Evolutionary conservation across 371 early-diverging fungal genomes (phyloP).

Genomic region (Mucor circinelloides): DNA sequence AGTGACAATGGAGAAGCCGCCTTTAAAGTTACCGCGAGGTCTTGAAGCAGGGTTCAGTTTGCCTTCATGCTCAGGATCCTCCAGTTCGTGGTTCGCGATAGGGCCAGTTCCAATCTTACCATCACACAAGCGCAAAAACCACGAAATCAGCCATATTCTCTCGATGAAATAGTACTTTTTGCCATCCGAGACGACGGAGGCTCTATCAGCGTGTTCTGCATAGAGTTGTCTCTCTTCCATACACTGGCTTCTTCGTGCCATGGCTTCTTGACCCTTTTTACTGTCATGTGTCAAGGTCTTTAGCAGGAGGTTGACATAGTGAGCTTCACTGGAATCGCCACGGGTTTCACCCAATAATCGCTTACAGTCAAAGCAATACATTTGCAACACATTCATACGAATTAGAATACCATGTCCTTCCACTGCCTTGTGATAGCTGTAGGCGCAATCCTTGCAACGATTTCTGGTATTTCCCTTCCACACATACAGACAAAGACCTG

Average conservation of each 20-base stretch:
- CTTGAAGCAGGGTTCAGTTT: conserved; percentile 33
- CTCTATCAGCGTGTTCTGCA: conserved; percentile 34
- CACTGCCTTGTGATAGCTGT: conserved; percentile 39
- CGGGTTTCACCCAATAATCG: conserved; percentile 49
- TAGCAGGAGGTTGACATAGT: conserved; percentile 39
- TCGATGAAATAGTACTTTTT: conserved; percentile 43
- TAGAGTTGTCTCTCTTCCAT: conserved; percentile 41
- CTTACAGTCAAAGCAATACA: conserved; percentile 50
- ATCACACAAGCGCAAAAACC: conserved; percentile 53
- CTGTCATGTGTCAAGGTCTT: conserved; percentile 39
- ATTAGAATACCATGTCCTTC: conserved; percentile 48
- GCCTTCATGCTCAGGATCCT: conserved; percentile 27
- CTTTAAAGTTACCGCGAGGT: conserved; percentile 41
- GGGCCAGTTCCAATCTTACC: conserved; percentile 43
- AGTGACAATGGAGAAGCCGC: conserved; percentile 45
- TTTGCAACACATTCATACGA: conserved; percentile 46
- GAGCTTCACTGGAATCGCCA: conserved; percentile 46
- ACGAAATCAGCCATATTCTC: conserved; percentile 45
- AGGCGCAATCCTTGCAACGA: conserved; percentile 52
- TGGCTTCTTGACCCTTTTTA: conserved; percentile 34
- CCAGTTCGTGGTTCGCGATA: conserved; percentile 36
- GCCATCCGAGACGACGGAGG: conserved; percentile 15
- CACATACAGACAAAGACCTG: conserved; percentile 31
- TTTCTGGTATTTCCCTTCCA: conserved; percentile 46
- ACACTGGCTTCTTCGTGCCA: conserved; percentile 37